Percentiles rank a stretch among this genome's conserved stretches.
phyloP scores from a whole-genome alignment of 768 basidiomycete species.

The Podaxis sp. region DNA sequence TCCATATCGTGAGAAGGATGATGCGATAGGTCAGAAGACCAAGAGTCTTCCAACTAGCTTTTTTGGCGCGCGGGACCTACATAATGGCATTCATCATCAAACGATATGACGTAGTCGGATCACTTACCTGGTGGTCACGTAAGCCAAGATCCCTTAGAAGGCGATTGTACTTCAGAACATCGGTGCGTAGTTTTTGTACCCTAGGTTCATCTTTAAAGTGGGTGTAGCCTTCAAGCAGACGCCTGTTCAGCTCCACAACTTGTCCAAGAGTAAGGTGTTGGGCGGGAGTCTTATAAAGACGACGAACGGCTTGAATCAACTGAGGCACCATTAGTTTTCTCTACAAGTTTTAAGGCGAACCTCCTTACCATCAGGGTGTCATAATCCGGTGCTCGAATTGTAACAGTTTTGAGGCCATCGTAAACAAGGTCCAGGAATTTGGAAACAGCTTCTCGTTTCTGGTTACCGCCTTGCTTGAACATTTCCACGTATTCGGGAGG shows the following conservation, averaged over 20 bases:
- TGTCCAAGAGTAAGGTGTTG: constrained; percentile 93
- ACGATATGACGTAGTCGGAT: neutral
- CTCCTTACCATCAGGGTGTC: constrained; percentile 89
- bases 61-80: constrained; percentile 83
- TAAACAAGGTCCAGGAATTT: constrained; percentile 90
- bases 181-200: constrained; percentile 71
- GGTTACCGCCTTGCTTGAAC: constrained; percentile 84
- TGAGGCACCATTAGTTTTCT: constrained; percentile 25
- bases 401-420: constrained; percentile 92
- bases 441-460: constrained; percentile 87
- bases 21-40: constrained; percentile 82
- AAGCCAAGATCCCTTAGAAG: constrained; percentile 84
- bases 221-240: constrained; percentile 88
- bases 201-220: constrained; percentile 92
- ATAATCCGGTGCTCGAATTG: constrained; percentile 92
- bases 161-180: constrained; percentile 89
- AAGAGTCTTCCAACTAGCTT: constrained; percentile 82
- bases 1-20: constrained; percentile 74
- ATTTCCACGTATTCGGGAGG: constrained; percentile 83
- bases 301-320: constrained; percentile 93
- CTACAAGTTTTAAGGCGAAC: neutral
- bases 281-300: constrained; percentile 91
- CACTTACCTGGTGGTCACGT: constrained; percentile 82
- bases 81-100: neutral
- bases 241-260: constrained; percentile 91